Percentiles rank a stretch among this genome's conserved stretches.
These are phyloP conservation scores for Colletotrichum musae DNA, from an alignment of 2,329 filamentous ascomycete genomes.

Conservation along the genomic window DNA sequence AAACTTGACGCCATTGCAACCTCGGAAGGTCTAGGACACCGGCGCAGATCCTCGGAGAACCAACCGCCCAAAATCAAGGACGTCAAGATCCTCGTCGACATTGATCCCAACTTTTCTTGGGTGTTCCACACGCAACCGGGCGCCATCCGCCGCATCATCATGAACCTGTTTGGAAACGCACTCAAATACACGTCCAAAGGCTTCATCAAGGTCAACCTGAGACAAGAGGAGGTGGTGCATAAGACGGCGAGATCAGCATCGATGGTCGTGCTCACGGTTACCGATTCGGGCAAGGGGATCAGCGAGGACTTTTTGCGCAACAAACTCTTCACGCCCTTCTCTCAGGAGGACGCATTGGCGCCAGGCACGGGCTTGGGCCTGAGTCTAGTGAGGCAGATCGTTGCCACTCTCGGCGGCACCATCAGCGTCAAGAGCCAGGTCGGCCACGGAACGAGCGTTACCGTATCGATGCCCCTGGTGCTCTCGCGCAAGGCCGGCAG, in stretches of 20 bases:
- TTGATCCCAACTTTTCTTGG: constrained; percentile 63
- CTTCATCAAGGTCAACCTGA: constrained; percentile 56
- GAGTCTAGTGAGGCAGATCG: constrained; percentile 71
- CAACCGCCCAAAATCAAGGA: constrained; percentile 43
- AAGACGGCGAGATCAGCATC: constrained; percentile 44
- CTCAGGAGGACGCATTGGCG: constrained; percentile 71
- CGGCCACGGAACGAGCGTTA: constrained; percentile 67
- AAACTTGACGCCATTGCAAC: constrained; percentile 41
- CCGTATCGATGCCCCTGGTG: constrained; percentile 59
- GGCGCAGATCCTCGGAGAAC: constrained; percentile 19
- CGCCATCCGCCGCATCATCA: constrained; percentile 64
- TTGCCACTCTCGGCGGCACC: constrained; percentile 68
- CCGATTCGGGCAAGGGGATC: constrained; percentile 75
- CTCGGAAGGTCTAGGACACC: constrained; percentile 27
- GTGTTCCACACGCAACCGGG: constrained; percentile 68
- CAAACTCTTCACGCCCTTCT: constrained; percentile 72
- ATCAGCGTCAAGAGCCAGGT: constrained; percentile 68
- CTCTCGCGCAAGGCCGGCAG: constrained; percentile 31
- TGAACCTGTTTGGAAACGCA: constrained; percentile 69
- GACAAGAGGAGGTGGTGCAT: constrained; percentile 41
- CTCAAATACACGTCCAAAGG: constrained; percentile 67
- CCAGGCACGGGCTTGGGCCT: constrained; percentile 73
- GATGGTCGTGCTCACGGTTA: constrained; percentile 59
- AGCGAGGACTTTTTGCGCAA: constrained; percentile 70
- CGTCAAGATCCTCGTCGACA: constrained; percentile 63